Evolutionary conservation across 2,329 filamentous ascomycete species (phyloP).

Genomic region (Clonostachys byssicola): DNA sequence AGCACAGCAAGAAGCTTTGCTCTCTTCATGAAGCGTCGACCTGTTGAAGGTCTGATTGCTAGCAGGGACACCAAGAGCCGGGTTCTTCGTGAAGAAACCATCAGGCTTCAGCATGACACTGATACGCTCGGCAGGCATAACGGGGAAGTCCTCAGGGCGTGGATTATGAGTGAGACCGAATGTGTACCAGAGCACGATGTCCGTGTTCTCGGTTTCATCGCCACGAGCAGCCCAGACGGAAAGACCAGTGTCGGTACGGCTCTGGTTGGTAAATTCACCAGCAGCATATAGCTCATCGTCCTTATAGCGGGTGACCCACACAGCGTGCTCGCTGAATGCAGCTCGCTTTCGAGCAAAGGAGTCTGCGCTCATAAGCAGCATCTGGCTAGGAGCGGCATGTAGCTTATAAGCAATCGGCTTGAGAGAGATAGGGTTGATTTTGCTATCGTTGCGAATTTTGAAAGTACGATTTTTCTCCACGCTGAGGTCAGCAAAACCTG

Average conservation of each 20-base stretch:
- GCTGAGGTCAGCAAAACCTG: slow-evolving; percentile 4
- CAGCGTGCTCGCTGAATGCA: slow-evolving; percentile 52
- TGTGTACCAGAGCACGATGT: slow-evolving; percentile 53
- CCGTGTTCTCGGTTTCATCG: slow-evolving; percentile 48
- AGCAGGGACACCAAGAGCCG: slow-evolving; percentile 26
- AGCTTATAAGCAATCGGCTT: slow-evolving; percentile 43
- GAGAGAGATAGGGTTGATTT: too few relatives aligned
- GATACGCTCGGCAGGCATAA: slow-evolving; percentile 55
- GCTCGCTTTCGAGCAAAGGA: slow-evolving; percentile 46
- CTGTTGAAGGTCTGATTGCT: too few relatives aligned
- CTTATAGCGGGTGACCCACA: slow-evolving; percentile 53
- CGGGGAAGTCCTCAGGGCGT: slow-evolving; percentile 51
- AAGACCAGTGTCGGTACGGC: slow-evolving; percentile 36
- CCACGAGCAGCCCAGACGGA: slow-evolving; percentile 37
- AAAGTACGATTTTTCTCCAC: slow-evolving; percentile 6
- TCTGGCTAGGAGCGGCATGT: slow-evolving; percentile 44
- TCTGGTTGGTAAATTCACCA: slow-evolving; percentile 57
- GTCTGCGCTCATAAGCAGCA: slow-evolving; percentile 8
- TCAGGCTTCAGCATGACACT: slow-evolving; percentile 41
- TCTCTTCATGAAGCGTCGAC: too few relatives aligned
- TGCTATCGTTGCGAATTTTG: slow-evolving; percentile 32
- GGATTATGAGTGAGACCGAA: slow-evolving; percentile 53
- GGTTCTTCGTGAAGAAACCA: slow-evolving; percentile 47
- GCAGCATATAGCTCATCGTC: slow-evolving; percentile 57
- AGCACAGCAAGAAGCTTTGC: too few relatives aligned